phyloP scores from a whole-genome alignment of 2,329 filamentous ascomycete species.

The Neonectria ditissima region DNA sequence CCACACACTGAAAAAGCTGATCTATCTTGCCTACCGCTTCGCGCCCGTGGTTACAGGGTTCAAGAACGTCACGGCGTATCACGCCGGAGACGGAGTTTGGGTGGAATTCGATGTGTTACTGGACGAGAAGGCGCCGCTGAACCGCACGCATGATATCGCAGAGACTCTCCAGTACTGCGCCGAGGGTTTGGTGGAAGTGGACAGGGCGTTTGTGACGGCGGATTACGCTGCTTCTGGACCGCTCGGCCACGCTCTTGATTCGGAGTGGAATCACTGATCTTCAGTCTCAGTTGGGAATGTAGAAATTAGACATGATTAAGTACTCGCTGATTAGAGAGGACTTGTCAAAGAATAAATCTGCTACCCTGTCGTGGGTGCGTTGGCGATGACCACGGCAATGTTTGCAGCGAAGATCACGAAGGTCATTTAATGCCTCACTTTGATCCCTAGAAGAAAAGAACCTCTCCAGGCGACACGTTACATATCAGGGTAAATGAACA shows the following conservation, averaged over 20 bases:
- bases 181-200: constrained; percentile 47
- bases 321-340: not conserved
- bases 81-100: constrained; percentile 51
- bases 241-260: constrained; percentile 46
- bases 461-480: rapidly evolving
- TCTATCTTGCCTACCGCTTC: constrained; percentile 50
- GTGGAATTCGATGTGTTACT: constrained; percentile 50
- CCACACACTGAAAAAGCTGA: constrained; percentile 47
- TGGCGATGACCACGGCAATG: not conserved
- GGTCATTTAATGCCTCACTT: not conserved
- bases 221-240: constrained; percentile 50
- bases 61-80: constrained; percentile 51
- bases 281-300: too few species aligned
- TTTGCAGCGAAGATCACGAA: not conserved
- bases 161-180: constrained; percentile 52
- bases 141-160: constrained; percentile 49
- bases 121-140: constrained; percentile 48
- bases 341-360: too few species aligned
- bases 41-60: constrained; percentile 48
- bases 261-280: constrained; percentile 41
- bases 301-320: too few species aligned
- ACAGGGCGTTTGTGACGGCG: constrained; percentile 50
- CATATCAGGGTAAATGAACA: not conserved
- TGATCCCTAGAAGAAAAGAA: not conserved
- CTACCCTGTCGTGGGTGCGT: not conserved